Conservation (phyloP, 345 rosid species). For the Eucalyptus sp. region DNA sequence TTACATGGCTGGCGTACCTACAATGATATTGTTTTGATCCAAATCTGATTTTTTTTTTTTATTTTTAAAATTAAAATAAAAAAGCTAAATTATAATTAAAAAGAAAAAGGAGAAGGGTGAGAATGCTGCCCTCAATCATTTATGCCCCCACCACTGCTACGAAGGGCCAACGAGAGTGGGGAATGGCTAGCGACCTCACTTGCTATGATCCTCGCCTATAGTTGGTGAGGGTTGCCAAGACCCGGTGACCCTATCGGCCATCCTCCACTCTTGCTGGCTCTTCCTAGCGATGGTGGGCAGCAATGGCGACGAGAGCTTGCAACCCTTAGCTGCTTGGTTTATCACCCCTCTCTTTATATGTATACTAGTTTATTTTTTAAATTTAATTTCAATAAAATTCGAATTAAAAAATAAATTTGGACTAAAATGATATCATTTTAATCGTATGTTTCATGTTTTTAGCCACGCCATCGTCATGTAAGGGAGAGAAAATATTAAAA, state of each 20-base stretch:
- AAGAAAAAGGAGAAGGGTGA: not conserved
- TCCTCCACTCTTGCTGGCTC: not conserved
- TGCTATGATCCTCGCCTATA: not conserved
- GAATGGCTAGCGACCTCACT: not conserved
- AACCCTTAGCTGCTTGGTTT: not conserved
- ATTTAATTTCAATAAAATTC: too few species aligned
- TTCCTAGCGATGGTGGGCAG: not conserved
- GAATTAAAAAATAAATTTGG: not conserved
- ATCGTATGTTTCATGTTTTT: not conserved
- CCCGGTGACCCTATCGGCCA: accelerated
- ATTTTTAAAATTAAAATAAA: too few species aligned
- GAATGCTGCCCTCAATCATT: not conserved
- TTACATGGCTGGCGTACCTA: not conserved
- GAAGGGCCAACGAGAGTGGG: not conserved
- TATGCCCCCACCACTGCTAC: not conserved
- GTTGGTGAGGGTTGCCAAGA: not conserved
- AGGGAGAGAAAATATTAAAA: too few species aligned
- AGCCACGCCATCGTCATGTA: not conserved
- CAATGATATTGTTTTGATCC: not conserved
- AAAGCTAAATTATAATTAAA: too few species aligned
- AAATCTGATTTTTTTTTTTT: too few species aligned
- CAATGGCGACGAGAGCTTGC: accelerated
- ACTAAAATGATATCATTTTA: not conserved
- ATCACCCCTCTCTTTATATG: not conserved
- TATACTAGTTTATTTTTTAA: too few species aligned